These are phyloP conservation scores for Umbellularia californica DNA, from an alignment of 164 flowering plant genomes.

Conservation along the genomic window DNA sequence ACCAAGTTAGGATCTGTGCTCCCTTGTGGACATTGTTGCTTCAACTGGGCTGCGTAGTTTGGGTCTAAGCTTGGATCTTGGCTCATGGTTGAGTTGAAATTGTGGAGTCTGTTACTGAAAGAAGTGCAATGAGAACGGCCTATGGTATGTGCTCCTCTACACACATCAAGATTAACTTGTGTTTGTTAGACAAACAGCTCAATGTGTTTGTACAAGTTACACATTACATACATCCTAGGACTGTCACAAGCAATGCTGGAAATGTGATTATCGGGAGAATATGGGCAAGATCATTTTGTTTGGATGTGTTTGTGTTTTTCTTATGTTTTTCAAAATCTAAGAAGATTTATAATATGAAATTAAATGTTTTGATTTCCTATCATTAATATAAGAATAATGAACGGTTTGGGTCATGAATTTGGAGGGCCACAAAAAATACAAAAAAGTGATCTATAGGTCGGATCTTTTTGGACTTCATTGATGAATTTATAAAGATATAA, in stretches of 20 bases:
- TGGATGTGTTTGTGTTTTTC: too few species aligned
- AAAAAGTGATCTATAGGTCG: too few species aligned
- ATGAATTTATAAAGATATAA: too few species aligned
- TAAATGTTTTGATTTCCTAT: neutral
- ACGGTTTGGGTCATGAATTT: neutral
- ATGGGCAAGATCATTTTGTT: too few species aligned
- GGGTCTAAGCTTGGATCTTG: conserved; percentile 49
- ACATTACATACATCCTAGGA: too few species aligned
- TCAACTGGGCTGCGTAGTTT: conserved; percentile 31
- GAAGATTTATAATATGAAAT: neutral
- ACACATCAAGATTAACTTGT: neutral
- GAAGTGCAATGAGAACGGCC: conserved; percentile 52
- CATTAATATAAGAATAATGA: neutral
- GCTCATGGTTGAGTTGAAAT: conserved; percentile 27
- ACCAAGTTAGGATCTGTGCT: conserved; percentile 23
- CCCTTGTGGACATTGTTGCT: conserved; percentile 39
- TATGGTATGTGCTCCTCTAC: conserved; percentile 61
- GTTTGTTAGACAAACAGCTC: neutral
- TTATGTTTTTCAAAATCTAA: neutral
- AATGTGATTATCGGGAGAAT: too few species aligned
- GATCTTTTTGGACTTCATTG: too few species aligned
- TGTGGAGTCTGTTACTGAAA: conserved; percentile 36
- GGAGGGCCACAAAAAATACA: too few species aligned
- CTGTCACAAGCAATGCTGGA: too few species aligned
- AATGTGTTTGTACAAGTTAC: too few species aligned